Evolutionary conservation across 129 eudicot species (phyloP).

Genomic region (Centella asiatica): DNA sequence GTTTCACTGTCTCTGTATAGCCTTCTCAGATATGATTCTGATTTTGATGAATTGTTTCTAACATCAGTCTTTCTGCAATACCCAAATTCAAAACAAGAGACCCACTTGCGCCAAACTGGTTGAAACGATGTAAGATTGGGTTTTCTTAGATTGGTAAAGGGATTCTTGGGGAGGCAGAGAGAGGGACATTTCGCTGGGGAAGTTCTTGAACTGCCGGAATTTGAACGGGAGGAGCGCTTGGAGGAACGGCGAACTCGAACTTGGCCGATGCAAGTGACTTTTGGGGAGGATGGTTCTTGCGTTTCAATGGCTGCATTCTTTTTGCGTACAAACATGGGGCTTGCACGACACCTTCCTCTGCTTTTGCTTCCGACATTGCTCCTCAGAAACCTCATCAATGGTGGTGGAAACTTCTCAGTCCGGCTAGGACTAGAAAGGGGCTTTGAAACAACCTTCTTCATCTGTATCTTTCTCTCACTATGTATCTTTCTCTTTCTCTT

Average conservation of each 20-base stretch:
- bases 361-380: slow-evolving; percentile 41
- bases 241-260: slow-evolving; percentile 49
- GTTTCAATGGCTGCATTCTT: slow-evolving; percentile 11
- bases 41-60: slow-evolving; percentile 15
- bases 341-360: slow-evolving; percentile 47
- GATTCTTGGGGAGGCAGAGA: slow-evolving; percentile 15
- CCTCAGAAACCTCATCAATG: slow-evolving; percentile 51
- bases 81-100: slow-evolving; percentile 27
- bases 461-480: neutral
- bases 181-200: slow-evolving; percentile 7
- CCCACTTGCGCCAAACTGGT: slow-evolving; percentile 18
- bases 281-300: slow-evolving; percentile 79
- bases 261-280: slow-evolving; percentile 89
- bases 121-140: slow-evolving; percentile 18
- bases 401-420: slow-evolving; percentile 59
- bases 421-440: slow-evolving; percentile 54
- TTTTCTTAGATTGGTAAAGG: slow-evolving; percentile 2
- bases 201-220: neutral
- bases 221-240: neutral
- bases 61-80: slow-evolving; percentile 25
- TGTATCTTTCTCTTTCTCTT: too few relatives aligned
- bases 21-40: slow-evolving; percentile 3
- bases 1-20: slow-evolving; percentile 6
- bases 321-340: slow-evolving; percentile 34
- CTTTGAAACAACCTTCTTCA: slow-evolving; percentile 34